Evolutionary conservation across 148 eudicot species (phyloP), one percentile per base, ranked within the genome.

Genomic region (Camellia japonica): DNA sequence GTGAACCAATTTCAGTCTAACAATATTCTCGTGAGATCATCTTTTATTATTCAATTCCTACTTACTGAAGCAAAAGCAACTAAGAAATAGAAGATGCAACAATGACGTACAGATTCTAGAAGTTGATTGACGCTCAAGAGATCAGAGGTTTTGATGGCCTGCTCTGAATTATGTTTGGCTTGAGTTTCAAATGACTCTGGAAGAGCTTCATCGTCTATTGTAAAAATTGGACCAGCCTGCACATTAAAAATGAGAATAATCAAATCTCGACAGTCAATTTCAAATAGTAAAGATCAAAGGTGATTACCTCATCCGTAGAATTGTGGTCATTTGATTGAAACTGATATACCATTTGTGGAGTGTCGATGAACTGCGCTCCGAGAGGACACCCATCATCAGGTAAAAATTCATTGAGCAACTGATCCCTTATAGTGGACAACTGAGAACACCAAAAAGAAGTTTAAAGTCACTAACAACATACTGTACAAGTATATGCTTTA

Each of bases 351-450:
- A 66, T 85, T 20, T 77, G 61, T 14, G 89, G 86, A 70, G 68
- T 58, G 68, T 89, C 91, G 4, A 66, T 49, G 80, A 91, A 79
- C 38, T 87, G 90, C 49, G 92, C 87, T 51, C 90, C 97, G 11
- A 88, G 75, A 80, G 93, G 89, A 76, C 93, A 88, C 83, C 89
- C 91, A 78, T 89, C 95, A 81, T 96, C 98, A 77, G 99, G 98
- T 77, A 86, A 79, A 82, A 93, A 96, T 75, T 92, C 90, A 58
- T 87, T 87, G 3, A 93, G 93, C 84, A 96, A 84, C 74, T 96
- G 93, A 80, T 93, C 90, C 87, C 82, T 89, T 70, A 89, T 81
- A 13, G 77, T 78, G 78, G 82, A 82, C 55, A 81, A 79, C 86
- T 96, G 93, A 83, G 83, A 86, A 95, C 91, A 88, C 81, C 86